Evolutionary conservation across 2,329 filamentous ascomycete genomes (phyloP), one percentile per base, ranked within the genome.

Genomic region (Elsinoe necatrix): DNA sequence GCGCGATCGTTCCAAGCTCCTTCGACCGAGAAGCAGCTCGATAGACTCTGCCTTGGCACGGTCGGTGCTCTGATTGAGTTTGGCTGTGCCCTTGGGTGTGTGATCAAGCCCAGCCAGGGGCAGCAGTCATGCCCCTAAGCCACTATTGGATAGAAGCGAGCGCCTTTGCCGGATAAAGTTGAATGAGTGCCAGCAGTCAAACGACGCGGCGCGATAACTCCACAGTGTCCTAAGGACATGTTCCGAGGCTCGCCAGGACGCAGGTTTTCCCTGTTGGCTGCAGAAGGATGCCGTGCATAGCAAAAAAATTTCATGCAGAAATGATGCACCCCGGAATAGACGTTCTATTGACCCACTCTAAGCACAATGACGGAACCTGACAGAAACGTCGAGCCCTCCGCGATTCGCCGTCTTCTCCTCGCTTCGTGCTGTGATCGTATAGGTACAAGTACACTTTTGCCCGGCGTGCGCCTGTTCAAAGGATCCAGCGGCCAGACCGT

Each of bases 321-420:
- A 45, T 45, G 41, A 45, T 45, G 41, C 29, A 52, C 48, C 48
- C 48, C 48, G 25, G 48, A 52, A 52, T 52, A 52, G 48, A 52
- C 48, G 48, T 52, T 50, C 31, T 52, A 52, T 52, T 52, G 48
- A 31, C 45, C 45, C 45, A 34, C 29, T 8, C n/a, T 34, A 52
- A 14, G 48, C 31, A 52, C 29, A 20, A 52, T 52, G 48, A 52
- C 48, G 48, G 29, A 20, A 52, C 25, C 8, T n/a, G 20, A 37
- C 34, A 37, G 16, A 52, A 50, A 52, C 31, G 48, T 52, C 48
- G 29, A 39, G 29, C 31, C 48, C 9, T 29, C 18, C 41, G 41
- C 41, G 31, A 52, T 37, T 12, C 48, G 29, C 18, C 29, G 16
- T 16, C 3, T 37, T 8, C 12, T 2, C 16, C 12, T 21, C 41